Evolutionary conservation across 1,284 basidiomycete genomes (phyloP), one percentile per base, ranked within the genome.

Genomic region (Ceratobasidium sp.): DNA sequence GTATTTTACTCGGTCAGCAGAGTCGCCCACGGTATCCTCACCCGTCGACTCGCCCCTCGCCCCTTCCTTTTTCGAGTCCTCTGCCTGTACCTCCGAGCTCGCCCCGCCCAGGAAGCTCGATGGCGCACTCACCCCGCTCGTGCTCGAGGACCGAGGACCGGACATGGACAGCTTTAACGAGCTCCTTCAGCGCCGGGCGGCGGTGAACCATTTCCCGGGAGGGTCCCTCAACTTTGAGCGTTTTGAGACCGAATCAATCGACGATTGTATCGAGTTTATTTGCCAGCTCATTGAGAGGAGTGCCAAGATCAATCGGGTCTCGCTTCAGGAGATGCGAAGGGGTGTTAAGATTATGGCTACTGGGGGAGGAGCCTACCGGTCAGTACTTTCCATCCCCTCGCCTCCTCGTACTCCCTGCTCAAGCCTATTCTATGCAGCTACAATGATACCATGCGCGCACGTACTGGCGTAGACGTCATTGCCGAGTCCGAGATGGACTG

Each of bases 401-500:
- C 11, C 35, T 11, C 35, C 11, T 38, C 4, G n/a, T n/a, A 4
- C 35, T 38, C 6, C 35, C 35, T 5, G 35, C 35, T 38, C 35
- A 38, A 4, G 35, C 52, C 16, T 30, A n/a, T 38, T 38, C 35
- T 38, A 13, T 13, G 43, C 35, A 89, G 89, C 79, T 98, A 96
- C 83, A 91, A 96, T 81, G 93, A 95, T 78, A 83, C 92, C 59
- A 92, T 99, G 80, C 85, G 86, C 74, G 83, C 83, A 26, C 89
- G 89, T 75, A 84, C 98, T 3, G 91, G 87, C 30, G 94, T 98
- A 70, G 94, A 96, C 80, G 93, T 99, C 50, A 84, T 86, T 74
- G 84, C 91, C 72, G 97, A 98, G 82, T 98, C 99, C 81, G 98
- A 99, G 85, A 99, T 99, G 98, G 95, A 94, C 82, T 98, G 97